Conservation (phyloP, 768 basidiomycete species). For the Macrocybe gigantea region DNA sequence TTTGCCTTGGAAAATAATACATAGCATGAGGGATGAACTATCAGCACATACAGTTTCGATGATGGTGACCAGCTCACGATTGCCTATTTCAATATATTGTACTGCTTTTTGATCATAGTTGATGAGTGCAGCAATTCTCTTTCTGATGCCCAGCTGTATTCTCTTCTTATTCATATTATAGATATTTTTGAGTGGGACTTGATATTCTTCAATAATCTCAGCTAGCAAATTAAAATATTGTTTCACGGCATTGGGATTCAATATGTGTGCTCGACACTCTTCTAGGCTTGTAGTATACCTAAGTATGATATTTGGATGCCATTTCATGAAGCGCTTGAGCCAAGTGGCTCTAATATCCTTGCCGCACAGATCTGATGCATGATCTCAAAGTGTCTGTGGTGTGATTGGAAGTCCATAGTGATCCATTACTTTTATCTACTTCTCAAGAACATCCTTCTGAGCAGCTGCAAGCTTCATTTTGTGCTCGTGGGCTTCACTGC, state of each 20-base stretch:
- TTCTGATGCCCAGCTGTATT: constrained; percentile 22
- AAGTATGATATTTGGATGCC: constrained; percentile 17
- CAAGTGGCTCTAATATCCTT: constrained; percentile 10
- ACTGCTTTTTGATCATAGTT: constrained; percentile 11
- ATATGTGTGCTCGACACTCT: constrained; percentile 11
- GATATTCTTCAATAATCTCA: constrained; percentile 10
- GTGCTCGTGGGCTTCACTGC: constrained; percentile 11
- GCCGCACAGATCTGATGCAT: constrained; percentile 11
- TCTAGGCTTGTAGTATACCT: constrained; percentile 17
- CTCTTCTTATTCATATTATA: constrained; percentile 33
- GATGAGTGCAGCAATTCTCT: constrained; percentile 11
- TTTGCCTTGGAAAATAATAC: constrained; percentile 31
- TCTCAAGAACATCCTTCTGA: constrained; percentile 16
- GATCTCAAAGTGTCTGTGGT: constrained; percentile 5
- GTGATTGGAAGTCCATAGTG: constrained; percentile 15
- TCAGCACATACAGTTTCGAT: constrained; percentile 40
- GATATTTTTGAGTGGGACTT: constrained; percentile 22
- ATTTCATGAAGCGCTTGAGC: constrained; percentile 9
- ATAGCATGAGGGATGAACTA: constrained; percentile 27
- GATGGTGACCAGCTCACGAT: constrained; percentile 39
- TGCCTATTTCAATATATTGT: constrained; percentile 19
- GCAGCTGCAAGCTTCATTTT: constrained; percentile 12
- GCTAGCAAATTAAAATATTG: constrained; percentile 17
- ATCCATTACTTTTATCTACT: constrained; percentile 16
- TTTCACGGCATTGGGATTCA: constrained; percentile 13